A percentile compares a stretch with the other conserved stretches of the same genome.
phyloP scores from a whole-genome alignment of 2,329 filamentous ascomycete genomes.

The Mycocentrospora acerina region DNA sequence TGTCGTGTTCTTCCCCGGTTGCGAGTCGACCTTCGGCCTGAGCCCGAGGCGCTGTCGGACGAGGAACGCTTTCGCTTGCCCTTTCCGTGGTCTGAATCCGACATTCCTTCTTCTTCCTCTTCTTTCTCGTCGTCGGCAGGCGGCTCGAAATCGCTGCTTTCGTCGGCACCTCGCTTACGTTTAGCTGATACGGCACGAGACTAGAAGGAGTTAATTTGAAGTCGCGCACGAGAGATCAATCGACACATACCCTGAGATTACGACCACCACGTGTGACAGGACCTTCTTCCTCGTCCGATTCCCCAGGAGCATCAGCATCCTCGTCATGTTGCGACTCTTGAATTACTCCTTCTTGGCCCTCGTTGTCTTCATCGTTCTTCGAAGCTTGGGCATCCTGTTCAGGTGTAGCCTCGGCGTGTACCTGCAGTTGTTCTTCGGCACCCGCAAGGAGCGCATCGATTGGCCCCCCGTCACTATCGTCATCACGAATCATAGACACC shows the following conservation, averaged over 20 bases:
- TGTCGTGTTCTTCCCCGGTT: constrained; percentile 49
- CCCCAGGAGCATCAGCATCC: constrained; percentile 33
- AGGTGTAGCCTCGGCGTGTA: constrained; percentile 33
- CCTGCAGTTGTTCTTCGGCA: constrained; percentile 40
- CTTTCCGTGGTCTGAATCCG: constrained; percentile 53
- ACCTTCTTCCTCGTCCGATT: constrained; percentile 58
- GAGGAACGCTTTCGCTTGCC: constrained; percentile 40
- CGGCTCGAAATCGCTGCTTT: constrained; percentile 66
- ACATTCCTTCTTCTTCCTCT: constrained; percentile 53
- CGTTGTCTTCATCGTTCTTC: constrained; percentile 29
- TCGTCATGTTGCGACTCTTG: constrained; percentile 46
- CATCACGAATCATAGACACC: constrained; percentile 40
- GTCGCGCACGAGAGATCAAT: constrained; percentile 8
- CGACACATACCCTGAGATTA: constrained; percentile 27
- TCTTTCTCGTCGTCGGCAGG: constrained; percentile 59
- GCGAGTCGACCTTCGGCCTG: constrained; percentile 55
- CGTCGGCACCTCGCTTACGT: constrained; percentile 49
- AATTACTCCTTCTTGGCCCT: constrained; percentile 41
- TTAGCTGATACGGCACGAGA: constrained; percentile 34
- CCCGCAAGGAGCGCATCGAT: constrained; percentile 36
- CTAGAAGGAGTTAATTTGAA: constrained; percentile 20
- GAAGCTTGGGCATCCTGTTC: constrained; percentile 35
- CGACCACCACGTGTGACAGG: constrained; percentile 53
- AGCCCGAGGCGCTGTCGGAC: constrained; percentile 41
- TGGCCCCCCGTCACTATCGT: constrained; percentile 31